Evolutionary conservation across 345 rosid genomes (phyloP).

Genomic region (Iberis pinnata): DNA sequence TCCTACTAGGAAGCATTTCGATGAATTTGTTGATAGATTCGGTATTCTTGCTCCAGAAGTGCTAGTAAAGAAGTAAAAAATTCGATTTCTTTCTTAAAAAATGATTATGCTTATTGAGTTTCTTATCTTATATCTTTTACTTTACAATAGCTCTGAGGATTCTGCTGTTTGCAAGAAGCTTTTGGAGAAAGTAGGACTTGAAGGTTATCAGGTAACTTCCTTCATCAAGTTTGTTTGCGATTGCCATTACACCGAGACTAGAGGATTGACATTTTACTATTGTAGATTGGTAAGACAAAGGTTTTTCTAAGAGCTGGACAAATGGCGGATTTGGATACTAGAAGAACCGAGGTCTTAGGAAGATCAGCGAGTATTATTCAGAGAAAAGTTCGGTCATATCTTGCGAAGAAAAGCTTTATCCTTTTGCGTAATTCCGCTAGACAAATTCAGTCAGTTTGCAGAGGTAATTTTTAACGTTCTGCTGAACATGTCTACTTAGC

Average conservation of each 20-base stretch:
- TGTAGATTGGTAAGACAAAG: conserved; percentile 37
- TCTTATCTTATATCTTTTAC: conserved; percentile 20
- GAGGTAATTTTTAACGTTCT: conserved; percentile 47
- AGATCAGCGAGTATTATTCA: conserved; percentile 94
- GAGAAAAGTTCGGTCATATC: conserved; percentile 88
- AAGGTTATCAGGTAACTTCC: conserved; percentile 83
- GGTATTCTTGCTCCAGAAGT: conserved; percentile 87
- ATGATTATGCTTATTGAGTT: neutral
- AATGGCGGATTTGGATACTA: conserved; percentile 38
- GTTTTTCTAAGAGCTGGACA: conserved; percentile 36
- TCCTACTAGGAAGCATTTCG: conserved; percentile 86
- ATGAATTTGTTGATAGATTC: conserved; percentile 84
- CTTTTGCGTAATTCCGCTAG: conserved; percentile 55
- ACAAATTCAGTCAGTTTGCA: conserved; percentile 75
- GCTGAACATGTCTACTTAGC: neutral
- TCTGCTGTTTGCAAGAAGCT: conserved; percentile 86
- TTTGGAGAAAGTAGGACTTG: conserved; percentile 66
- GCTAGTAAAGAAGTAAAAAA: conserved; percentile 63
- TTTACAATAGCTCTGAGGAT: conserved; percentile 69
- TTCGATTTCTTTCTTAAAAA: neutral
- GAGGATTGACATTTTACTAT: conserved; percentile 7
- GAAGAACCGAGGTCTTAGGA: conserved; percentile 37
- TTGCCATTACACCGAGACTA: too few species aligned
- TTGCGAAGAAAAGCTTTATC: conserved; percentile 70
- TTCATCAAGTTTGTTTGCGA: conserved; percentile 7